Conservation (phyloP, 108 stramenopile genomes). For the Cyclostephanos invisitatus region DNA sequence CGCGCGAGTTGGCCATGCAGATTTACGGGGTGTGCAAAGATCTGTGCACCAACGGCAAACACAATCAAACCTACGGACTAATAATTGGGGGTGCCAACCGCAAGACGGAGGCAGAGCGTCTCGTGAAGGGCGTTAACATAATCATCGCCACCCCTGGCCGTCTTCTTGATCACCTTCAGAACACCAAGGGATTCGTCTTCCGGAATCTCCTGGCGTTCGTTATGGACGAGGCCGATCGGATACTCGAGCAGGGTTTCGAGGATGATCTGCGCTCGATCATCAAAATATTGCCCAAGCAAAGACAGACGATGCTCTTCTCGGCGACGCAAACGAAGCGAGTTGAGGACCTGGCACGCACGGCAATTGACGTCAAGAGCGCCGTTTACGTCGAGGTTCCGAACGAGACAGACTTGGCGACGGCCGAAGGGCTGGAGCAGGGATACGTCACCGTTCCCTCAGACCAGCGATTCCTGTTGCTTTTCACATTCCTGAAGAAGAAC, state of each 20-base stretch:
- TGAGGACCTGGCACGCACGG: constrained; percentile 94
- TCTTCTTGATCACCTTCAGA: constrained; percentile 97
- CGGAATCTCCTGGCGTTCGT: constrained; percentile 93
- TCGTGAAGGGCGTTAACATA: constrained; percentile 96
- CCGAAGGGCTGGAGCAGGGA: constrained; percentile 93
- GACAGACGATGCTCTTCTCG: constrained; percentile 98
- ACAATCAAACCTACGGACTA: constrained; percentile 94
- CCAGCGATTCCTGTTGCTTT: constrained; percentile 96
- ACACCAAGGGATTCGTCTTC: constrained; percentile 93
- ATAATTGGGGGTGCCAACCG: constrained; percentile 98
- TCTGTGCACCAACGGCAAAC: constrained; percentile 67
- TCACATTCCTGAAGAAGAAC: constrained; percentile 98
- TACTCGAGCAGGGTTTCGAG: constrained; percentile 98
- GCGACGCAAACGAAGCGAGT: constrained; percentile 99
- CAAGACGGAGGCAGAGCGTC: constrained; percentile 94
- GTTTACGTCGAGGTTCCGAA: constrained; percentile 95
- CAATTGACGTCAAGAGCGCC: constrained; percentile 86
- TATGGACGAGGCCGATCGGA: constrained; percentile 99
- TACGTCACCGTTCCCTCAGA: constrained; percentile 97
- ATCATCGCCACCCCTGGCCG: constrained; percentile 97
- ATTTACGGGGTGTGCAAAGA: constrained; percentile 99
- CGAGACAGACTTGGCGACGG: constrained; percentile 86
- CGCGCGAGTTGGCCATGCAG: constrained; percentile 97
- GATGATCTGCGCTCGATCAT: constrained; percentile 98
- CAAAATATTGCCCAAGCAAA: constrained; percentile 91